phyloP scores from a whole-genome alignment of 2,329 filamentous ascomycete genomes.

The Aspergillus flavus region DNA sequence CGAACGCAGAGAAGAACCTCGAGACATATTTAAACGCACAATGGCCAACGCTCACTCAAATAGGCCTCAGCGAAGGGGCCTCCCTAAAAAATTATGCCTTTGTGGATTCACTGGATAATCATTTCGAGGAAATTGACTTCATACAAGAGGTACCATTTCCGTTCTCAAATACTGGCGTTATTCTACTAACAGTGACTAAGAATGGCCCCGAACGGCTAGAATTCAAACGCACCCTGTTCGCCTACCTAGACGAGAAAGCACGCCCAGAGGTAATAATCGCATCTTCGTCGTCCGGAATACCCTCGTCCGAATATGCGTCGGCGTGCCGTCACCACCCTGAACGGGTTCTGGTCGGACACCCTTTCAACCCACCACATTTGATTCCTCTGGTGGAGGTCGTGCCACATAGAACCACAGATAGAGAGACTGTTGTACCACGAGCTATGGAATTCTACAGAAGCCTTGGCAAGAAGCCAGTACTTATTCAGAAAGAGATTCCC shows the following conservation, averaged over 20 bases:
- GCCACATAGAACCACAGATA: slow-evolving; percentile 1
- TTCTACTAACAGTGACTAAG: slow-evolving; percentile 8
- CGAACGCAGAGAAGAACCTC: slow-evolving; percentile 36
- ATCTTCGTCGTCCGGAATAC: slow-evolving; percentile 20
- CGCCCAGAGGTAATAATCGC: slow-evolving; percentile 16
- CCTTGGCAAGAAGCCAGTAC: slow-evolving; percentile 46
- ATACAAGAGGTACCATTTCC: slow-evolving; percentile 1
- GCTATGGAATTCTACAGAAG: slow-evolving; percentile 38
- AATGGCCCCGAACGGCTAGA: slow-evolving; percentile 21
- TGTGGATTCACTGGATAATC: not conserved
- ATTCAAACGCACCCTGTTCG: slow-evolving; percentile 21
- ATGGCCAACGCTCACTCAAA: not conserved
- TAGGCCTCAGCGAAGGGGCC: not conserved
- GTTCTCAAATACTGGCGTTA: no score
- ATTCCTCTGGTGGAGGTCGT: slow-evolving; percentile 17
- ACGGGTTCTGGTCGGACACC: slow-evolving; percentile 15
- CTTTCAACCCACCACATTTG: slow-evolving; percentile 17
- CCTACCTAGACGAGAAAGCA: slow-evolving; percentile 21
- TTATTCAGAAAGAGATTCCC: slow-evolving; percentile 45
- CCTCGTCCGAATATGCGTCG: slow-evolving; percentile 11
- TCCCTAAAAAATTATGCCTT: not conserved
- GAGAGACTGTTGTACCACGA: not conserved
- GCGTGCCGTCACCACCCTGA: slow-evolving; percentile 12
- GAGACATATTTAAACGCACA: slow-evolving; percentile 21
- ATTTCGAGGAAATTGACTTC: not conserved